Conservation (phyloP, 169 alveolate genomes). For the Plasmodium gaboni region DNA sequence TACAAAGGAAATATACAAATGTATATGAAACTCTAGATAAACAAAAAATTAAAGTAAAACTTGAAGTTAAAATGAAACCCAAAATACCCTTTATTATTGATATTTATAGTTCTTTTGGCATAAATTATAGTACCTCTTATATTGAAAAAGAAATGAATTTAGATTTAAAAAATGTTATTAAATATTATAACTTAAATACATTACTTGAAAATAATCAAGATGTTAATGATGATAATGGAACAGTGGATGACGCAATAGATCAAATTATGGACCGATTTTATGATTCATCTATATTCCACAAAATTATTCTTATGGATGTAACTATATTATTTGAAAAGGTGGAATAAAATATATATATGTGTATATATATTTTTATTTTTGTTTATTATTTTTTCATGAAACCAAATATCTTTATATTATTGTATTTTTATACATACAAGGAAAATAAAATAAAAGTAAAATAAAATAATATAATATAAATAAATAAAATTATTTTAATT, state of each 20-base stretch:
- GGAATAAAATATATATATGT: not conserved
- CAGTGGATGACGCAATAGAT: slow-evolving; percentile 76
- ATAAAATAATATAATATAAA: too few species aligned
- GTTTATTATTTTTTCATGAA: not conserved
- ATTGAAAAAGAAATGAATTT: slow-evolving; percentile 82
- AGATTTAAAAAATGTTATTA: slow-evolving; percentile 83
- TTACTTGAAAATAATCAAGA: slow-evolving; percentile 52
- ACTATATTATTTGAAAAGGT: slow-evolving; percentile 41
- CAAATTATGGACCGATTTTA: slow-evolving; percentile 82
- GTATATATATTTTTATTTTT: too few species aligned
- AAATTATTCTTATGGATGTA: slow-evolving; percentile 79
- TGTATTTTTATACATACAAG: too few species aligned
- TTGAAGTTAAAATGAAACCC: slow-evolving; percentile 75
- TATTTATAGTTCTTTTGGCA: slow-evolving; percentile 82
- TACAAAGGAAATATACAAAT: slow-evolving; percentile 47
- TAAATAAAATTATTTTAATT: too few species aligned
- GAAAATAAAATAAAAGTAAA: too few species aligned
- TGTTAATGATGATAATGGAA: not conserved
- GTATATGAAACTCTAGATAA: slow-evolving; percentile 64
- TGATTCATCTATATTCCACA: slow-evolving; percentile 83
- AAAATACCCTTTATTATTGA: slow-evolving; percentile 82
- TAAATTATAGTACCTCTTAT: slow-evolving; percentile 77
- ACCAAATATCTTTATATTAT: not conserved
- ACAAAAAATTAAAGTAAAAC: slow-evolving; percentile 38
- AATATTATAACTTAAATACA: slow-evolving; percentile 73